Evolutionary conservation across 441 rosid genomes (phyloP).

Genomic region (Cnidoscolus chayamansa): DNA sequence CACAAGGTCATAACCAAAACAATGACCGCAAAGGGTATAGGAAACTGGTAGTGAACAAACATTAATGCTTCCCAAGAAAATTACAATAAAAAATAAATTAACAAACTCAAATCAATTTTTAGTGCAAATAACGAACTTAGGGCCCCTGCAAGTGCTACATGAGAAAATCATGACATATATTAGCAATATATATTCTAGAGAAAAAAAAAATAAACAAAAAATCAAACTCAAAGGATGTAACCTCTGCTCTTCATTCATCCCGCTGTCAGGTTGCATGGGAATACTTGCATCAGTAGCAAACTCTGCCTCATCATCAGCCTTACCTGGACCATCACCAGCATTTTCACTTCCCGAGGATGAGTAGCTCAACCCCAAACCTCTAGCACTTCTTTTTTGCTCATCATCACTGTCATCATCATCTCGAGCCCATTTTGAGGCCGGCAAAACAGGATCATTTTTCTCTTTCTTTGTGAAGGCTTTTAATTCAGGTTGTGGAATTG

Average conservation of each 20-base stretch:
- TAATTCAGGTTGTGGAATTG: conserved; percentile 67
- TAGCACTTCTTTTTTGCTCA: conserved; percentile 59
- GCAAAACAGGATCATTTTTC: conserved; percentile 71
- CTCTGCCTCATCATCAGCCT: conserved; percentile 65
- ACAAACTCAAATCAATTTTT: neutral
- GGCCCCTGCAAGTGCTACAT: neutral
- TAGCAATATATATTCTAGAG: neutral
- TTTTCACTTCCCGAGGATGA: conserved; percentile 93
- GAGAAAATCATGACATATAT: neutral
- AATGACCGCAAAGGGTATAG: neutral
- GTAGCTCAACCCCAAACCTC: conserved; percentile 68
- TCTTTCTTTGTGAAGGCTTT: conserved; percentile 65
- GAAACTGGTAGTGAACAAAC: neutral
- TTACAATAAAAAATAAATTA: neutral
- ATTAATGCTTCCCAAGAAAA: neutral
- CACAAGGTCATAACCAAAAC: neutral
- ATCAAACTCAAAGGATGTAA: neutral
- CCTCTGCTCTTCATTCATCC: conserved; percentile 91
- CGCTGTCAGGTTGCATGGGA: conserved; percentile 58
- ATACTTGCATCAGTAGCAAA: conserved; percentile 46
- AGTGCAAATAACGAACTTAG: no score
- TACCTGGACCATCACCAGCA: conserved; percentile 57
- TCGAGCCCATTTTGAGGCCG: conserved; percentile 94
- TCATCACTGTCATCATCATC: conserved; percentile 94
- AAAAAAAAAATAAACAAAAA: conserved; percentile 3